Evolutionary conservation across 805 yeast species (phyloP), one percentile per base, ranked within the genome.

Genomic region (Nakazawaea siamensis): DNA sequence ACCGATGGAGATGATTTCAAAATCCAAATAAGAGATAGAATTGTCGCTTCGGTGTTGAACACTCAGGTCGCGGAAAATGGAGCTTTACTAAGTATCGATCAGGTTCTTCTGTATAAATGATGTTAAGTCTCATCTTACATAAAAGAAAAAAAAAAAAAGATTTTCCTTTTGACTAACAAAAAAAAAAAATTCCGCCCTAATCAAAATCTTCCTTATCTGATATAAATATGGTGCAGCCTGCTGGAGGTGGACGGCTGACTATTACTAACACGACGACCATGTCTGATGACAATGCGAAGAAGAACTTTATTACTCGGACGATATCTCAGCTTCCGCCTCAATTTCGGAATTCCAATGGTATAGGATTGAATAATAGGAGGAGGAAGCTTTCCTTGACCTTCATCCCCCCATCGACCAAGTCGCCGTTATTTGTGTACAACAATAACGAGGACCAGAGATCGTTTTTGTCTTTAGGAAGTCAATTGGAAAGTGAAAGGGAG

Each of bases 331-430:
- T 54, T 27, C 54, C 57, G 18, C 38, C 40, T 29, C 45, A 50
- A 8, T 40, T 52, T 24, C 40, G 48, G 28, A 49, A 47, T 37
- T 41, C 52, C 5, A 49, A 50, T 38, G 48, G 43, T 29, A 45
- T 49, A 13, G 54, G 50, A 19, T 52, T 57, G 25, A 57, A 55
- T 41, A 52, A 57, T 10, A 56, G 54, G 37, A 43, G 62, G 30
- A 44, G 60, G 16, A 56, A 55, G 37, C 49, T 56, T 13, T 58
- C 62, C 2, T 37, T 58, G 25, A 57, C 57, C 25, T 58, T 58
- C 38, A 49, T 58, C 14, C 62, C 62, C 1, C 64, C 62, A 4
- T 55, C 62, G 37, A 57, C 60, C 1, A 48, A 50, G 31, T 56
- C 61, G 13, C 64, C 62, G 1, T 42, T 56, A 24, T 57, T 57